Conservation (phyloP, 164 flowering plant genomes). For the Berberis thunbergii region DNA sequence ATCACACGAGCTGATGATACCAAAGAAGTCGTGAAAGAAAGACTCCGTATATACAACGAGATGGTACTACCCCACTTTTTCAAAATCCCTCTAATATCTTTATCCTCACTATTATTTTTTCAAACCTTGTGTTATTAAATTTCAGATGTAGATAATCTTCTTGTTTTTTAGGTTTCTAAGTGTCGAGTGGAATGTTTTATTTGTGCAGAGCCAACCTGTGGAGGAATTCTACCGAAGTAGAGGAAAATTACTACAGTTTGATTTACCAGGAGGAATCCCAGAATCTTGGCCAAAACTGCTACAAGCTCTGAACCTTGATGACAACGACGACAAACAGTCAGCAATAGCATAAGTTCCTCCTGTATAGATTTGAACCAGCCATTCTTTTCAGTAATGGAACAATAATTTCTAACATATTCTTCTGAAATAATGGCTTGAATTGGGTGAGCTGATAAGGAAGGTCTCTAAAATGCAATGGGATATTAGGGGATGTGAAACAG, state of each 20-base stretch:
- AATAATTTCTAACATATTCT: constrained; percentile 11
- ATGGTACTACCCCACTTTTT: constrained; percentile 34
- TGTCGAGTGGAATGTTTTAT: not conserved
- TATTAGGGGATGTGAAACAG: no score
- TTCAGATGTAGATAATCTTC: not conserved
- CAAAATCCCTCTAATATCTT: not conserved
- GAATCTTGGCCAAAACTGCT: constrained; percentile 93
- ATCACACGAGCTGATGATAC: constrained; percentile 87
- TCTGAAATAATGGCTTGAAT: constrained; percentile 9
- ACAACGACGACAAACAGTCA: constrained; percentile 47
- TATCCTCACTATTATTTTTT: not conserved
- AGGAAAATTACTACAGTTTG: constrained; percentile 75
- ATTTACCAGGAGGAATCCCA: constrained; percentile 93
- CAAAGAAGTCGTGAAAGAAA: constrained; percentile 68
- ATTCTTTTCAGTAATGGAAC: constrained; percentile 37
- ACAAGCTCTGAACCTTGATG: constrained; percentile 68
- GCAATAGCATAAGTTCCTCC: constrained; percentile 45
- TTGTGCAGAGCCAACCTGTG: constrained; percentile 71
- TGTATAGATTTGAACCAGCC: constrained; percentile 9
- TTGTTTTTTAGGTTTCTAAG: not conserved
- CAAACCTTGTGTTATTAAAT: not conserved
- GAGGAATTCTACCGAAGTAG: constrained; percentile 75
- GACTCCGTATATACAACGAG: constrained; percentile 70
- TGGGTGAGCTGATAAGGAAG: not conserved
- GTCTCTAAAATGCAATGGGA: not conserved